Evolutionary conservation across 495 filamentous ascomycete genomes (phyloP), one percentile per base, ranked within the genome.

Genomic region (Amphirosellinia nigrospora): DNA sequence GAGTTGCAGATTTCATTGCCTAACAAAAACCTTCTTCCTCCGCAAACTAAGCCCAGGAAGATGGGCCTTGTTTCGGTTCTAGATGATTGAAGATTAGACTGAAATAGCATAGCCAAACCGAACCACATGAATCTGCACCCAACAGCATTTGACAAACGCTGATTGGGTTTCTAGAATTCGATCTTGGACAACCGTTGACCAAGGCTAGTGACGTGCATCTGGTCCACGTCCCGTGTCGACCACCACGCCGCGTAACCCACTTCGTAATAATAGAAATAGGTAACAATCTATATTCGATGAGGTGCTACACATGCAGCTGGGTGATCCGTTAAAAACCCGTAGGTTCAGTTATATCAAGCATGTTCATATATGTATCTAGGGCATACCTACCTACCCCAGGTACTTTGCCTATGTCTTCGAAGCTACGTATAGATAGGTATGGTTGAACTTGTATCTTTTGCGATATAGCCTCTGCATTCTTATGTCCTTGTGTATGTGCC

Each of bases 181-280:
- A 65, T 53, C 63, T 65, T 36, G 58, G 58, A 61, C 8, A 58
- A 58, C 55, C 0, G 58, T 65, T 65, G 23, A 32, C 36, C 15
- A 43, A 21, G 50, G 26, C 48, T 55, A 34, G 64, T 66, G 64
- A 66, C 64, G 64, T 58, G 64, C 64, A 66, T 66, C 38, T 45
- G 23, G 64, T 56, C 64, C 64, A 56, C 38, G 64, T 66, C 64
- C 64, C 64, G 64, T 66, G 64, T 58, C 39, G 30, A 45, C 50
- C 26, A 58, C 62, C 23, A 38, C 32, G 10, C 43, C 52, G 28
- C 62, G 41, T 50, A 50, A 41, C 45, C 43, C 34, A 34, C 46
- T 16, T 13, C 1, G 19, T 53, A 65, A 65, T 63, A 63, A 65
- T 52, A 26, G 21, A 52, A 52, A 53, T 53, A 65, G 46, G 46